Conservation (phyloP, 352 stramenopile genomes). For the Globisporangium acanthophoron region DNA sequence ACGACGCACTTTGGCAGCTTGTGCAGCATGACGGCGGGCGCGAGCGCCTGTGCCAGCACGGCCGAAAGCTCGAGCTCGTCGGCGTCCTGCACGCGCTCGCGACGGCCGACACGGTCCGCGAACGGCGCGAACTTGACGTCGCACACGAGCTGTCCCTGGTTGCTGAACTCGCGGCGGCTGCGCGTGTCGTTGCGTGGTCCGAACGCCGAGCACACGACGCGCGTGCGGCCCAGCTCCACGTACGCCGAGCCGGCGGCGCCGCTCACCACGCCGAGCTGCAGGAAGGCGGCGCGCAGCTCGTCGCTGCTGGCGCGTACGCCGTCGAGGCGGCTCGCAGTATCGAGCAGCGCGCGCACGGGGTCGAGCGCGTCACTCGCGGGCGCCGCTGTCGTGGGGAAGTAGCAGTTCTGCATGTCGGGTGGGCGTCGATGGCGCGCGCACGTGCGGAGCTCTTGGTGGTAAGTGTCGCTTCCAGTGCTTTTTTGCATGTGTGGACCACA, state of each 20-base stretch:
- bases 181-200: slow-evolving; percentile 77
- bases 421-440: background rate
- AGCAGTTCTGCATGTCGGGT: slow-evolving; percentile 82
- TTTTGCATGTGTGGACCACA: background rate
- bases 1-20: slow-evolving; percentile 89
- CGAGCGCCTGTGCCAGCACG: slow-evolving; percentile 68
- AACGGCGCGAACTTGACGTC: slow-evolving; percentile 89
- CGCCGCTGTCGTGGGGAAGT: slow-evolving; percentile 44
- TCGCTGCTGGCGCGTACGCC: slow-evolving; percentile 43
- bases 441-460: background rate
- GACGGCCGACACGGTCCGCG: slow-evolving; percentile 47
- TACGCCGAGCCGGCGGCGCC: slow-evolving; percentile 85
- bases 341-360: slow-evolving; percentile 20
- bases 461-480: slow-evolving; percentile 5
- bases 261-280: slow-evolving; percentile 76
- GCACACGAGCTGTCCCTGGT: slow-evolving; percentile 82
- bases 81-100: slow-evolving; percentile 65
- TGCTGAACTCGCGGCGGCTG: slow-evolving; percentile 74
- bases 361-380: slow-evolving; percentile 8
- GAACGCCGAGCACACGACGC: slow-evolving; percentile 86
- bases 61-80: slow-evolving; percentile 81
- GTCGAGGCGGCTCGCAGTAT: slow-evolving; percentile 31
- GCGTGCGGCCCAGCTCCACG: slow-evolving; percentile 83
- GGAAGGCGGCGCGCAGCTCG: slow-evolving; percentile 84
- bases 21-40: slow-evolving; percentile 77